Evolutionary conservation across 768 basidiomycete genomes (phyloP), one percentile per base, ranked within the genome.

Genomic region (Russula ochroleuca): DNA sequence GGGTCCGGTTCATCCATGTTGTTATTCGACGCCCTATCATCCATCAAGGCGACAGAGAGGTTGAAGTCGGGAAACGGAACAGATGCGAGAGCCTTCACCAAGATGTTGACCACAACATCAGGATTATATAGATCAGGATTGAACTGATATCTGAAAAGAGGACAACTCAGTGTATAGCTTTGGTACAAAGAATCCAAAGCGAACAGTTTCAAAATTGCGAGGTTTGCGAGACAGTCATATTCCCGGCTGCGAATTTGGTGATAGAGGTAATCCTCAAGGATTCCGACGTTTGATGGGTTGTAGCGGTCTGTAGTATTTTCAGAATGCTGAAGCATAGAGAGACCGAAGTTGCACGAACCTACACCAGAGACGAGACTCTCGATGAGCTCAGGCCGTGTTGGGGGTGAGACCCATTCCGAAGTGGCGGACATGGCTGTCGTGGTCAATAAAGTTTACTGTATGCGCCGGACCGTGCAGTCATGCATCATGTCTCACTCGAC

Each of bases 261-360:
- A 75, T 92, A 92, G 64, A 98, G 85, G 77, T 98, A 98, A 73
- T 98, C 96, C 77, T 98, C 96, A 63, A 98, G 86, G 68, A 94
- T 90, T 41, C 85, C 80, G 63, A 96, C 86, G 74, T 98, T 98
- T 57, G 88, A 87, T 48, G 96, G 96, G 77, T 98, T 98, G 76
- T 98, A 98, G 63, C 96, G 88, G 80, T 98, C 96, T 97, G 62
- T 31, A 10, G 55, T 58, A 35, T n/a, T 9, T 9, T 40, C 25
- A 23, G 55, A 9, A 4, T 21, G n/a, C 35, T 15, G 17, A 25
- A 25, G 33, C 21, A 51, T n/a, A 8, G 50, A 14, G 4, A 3
- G 33, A 57, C 50, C 37, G 25, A 53, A 17, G 17, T 21, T 37
- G 13, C 55, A 75, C 90, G 68, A 65, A 91, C 92, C 92, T 52